These are phyloP conservation scores for Xerocomus brunneocitrinus DNA, from an alignment of 768 basidiomycete species.

Conservation along the genomic window DNA sequence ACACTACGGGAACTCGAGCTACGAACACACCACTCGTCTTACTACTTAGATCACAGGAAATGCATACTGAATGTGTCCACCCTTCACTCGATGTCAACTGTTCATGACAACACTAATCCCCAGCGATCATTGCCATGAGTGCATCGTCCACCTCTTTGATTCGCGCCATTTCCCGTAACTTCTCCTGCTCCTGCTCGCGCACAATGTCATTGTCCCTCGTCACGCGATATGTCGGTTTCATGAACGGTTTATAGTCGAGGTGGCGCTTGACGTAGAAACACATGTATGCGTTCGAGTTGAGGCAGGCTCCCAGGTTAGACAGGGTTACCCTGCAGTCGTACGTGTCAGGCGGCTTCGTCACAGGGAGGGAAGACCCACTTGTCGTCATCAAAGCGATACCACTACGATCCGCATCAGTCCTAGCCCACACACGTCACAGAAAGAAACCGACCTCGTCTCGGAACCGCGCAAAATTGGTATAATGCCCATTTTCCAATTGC, in stretches of 20 bases:
- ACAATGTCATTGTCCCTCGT: conserved; percentile 63
- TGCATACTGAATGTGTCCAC: background rate
- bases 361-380: conserved; percentile 48
- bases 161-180: conserved; percentile 48
- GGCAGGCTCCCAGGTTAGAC: conserved; percentile 61
- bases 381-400: conserved; percentile 94
- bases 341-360: background rate
- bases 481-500: conserved; percentile 91
- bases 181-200: conserved; percentile 53
- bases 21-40: background rate
- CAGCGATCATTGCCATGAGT: conserved; percentile 44
- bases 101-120: conserved; percentile 7
- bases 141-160: conserved; percentile 64
- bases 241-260: conserved; percentile 74
- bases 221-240: conserved; percentile 62
- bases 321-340: conserved; percentile 54
- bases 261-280: conserved; percentile 92
- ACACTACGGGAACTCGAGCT: background rate
- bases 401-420: conserved; percentile 39
- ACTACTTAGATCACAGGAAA: background rate
- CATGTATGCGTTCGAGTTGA: conserved; percentile 84
- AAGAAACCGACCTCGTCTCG: conserved; percentile 69
- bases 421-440: background rate
- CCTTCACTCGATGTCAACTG: background rate
- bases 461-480: conserved; percentile 81